Percentiles rank a stretch among this genome's conserved stretches.
phyloP scores from a whole-genome alignment of 1,139 yeast species.

The Candida freyschussii region DNA sequence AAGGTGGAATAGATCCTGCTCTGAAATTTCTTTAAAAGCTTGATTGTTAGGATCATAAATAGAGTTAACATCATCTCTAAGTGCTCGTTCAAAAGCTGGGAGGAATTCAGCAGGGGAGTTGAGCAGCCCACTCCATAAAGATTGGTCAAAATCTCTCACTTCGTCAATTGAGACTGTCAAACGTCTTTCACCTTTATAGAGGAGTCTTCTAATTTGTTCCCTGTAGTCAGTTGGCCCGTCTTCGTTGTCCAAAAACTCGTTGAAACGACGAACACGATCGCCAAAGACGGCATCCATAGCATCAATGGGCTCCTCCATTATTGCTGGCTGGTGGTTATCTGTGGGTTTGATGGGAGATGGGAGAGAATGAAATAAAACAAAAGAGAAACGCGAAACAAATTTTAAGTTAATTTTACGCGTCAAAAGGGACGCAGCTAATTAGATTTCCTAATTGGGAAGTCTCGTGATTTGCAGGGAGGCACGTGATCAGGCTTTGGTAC shows the following conservation, averaged over 20 bases:
- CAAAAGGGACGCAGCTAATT: too few relatives aligned
- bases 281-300: conserved; percentile 46
- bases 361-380: too few relatives aligned
- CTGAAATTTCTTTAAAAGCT: conserved; percentile 47
- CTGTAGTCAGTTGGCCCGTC: conserved; percentile 54
- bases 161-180: conserved; percentile 80
- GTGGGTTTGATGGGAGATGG: too few relatives aligned
- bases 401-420: too few relatives aligned
- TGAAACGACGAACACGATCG: conserved; percentile 84
- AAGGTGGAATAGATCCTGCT: conserved; percentile 64
- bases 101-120: conserved; percentile 76
- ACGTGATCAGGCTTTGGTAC: too few relatives aligned
- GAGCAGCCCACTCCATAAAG: conserved; percentile 74
- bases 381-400: too few relatives aligned
- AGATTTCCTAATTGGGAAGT: too few relatives aligned
- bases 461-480: too few relatives aligned
- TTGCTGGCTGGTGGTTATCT: background rate
- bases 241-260: conserved; percentile 72
- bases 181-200: conserved; percentile 60
- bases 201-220: conserved; percentile 67
- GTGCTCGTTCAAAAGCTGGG: conserved; percentile 87
- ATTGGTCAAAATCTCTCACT: conserved; percentile 74
- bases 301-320: conserved; percentile 25
- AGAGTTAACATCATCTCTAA: conserved; percentile 74
- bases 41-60: conserved; percentile 54